A percentile compares a stretch with the other conserved stretches of the same genome.
Evolutionary conservation across 2,329 filamentous ascomycete genomes (phyloP).

Genomic region (Akanthomyces lecanii): DNA sequence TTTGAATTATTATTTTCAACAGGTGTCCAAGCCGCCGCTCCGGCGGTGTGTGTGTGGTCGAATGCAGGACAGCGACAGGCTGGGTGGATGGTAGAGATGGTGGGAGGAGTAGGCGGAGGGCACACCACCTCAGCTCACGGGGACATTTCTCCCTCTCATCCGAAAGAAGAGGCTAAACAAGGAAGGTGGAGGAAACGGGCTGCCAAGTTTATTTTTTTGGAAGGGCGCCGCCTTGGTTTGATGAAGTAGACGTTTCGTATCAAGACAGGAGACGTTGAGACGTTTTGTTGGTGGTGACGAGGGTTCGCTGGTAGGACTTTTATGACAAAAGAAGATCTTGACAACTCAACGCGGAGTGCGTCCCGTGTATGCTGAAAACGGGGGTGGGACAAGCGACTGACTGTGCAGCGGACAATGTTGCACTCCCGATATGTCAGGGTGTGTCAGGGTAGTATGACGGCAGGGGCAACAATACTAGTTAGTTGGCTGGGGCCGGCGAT

Average conservation of each 20-base stretch:
- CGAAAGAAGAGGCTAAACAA: neutral
- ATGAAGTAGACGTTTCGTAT: neutral
- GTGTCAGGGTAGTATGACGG: neutral
- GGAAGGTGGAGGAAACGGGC: neutral
- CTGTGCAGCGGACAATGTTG: neutral
- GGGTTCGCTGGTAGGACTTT: too few species aligned
- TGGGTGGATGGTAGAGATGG: neutral
- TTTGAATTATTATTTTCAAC: too few species aligned
- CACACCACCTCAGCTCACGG: neutral
- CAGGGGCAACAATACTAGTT: neutral
- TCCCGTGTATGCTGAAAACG: too few species aligned
- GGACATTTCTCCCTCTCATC: neutral
- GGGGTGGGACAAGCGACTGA: too few species aligned
- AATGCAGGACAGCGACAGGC: neutral
- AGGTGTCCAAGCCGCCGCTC: too few species aligned
- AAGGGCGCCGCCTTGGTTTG: neutral
- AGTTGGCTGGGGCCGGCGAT: neutral
- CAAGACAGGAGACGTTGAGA: too few species aligned
- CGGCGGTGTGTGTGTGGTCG: neutral
- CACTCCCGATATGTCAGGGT: neutral
- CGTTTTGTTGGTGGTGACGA: too few species aligned
- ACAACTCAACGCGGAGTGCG: too few species aligned
- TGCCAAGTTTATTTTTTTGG: neutral
- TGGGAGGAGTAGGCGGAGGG: neutral
- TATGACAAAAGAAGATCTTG: too few species aligned